Percentiles rank a stretch among this genome's conserved stretches.
phyloP scores from a whole-genome alignment of 768 basidiomycete species.

The Pisolithus sp. region DNA sequence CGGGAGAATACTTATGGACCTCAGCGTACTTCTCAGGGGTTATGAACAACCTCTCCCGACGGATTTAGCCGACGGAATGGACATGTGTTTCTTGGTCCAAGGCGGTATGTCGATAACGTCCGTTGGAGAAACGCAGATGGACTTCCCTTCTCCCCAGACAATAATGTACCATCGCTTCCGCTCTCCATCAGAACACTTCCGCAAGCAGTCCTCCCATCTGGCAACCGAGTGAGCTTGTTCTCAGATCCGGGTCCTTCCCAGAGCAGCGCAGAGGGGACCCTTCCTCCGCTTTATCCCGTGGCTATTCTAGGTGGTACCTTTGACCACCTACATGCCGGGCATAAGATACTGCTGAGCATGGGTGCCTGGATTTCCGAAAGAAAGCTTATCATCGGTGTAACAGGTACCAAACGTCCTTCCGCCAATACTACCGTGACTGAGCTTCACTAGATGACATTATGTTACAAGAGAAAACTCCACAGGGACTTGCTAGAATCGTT shows the following conservation, averaged over 20 bases:
- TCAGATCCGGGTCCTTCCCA: background rate
- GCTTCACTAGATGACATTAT: constrained; percentile 55
- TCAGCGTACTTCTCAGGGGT: constrained; percentile 72
- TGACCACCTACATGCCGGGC: constrained; percentile 95
- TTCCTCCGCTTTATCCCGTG: constrained; percentile 45
- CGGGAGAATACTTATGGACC: constrained; percentile 65
- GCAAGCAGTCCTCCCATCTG: constrained; percentile 14
- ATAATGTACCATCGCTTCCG: constrained; percentile 38
- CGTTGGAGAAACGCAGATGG: constrained; percentile 2
- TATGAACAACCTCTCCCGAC: constrained; percentile 37
- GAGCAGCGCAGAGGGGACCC: background rate
- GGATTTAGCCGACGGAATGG: constrained; percentile 32
- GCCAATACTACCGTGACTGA: constrained; percentile 6
- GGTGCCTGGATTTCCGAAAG: constrained; percentile 71
- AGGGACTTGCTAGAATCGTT: constrained; percentile 62
- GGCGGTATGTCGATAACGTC: constrained; percentile 34
- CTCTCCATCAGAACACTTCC: constrained; percentile 34
- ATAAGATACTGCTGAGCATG: constrained; percentile 95
- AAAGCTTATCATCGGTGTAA: constrained; percentile 88
- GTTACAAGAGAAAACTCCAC: constrained; percentile 65
- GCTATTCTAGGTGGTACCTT: constrained; percentile 94
- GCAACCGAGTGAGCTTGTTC: constrained; percentile 5
- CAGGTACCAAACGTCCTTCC: constrained; percentile 44
- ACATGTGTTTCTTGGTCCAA: constrained; percentile 37
- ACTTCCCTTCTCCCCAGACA: constrained; percentile 25